These are phyloP conservation scores for Corniculantispora saksenae DNA, from an alignment of 2,329 filamentous ascomycete genomes.

Conservation along the genomic window DNA sequence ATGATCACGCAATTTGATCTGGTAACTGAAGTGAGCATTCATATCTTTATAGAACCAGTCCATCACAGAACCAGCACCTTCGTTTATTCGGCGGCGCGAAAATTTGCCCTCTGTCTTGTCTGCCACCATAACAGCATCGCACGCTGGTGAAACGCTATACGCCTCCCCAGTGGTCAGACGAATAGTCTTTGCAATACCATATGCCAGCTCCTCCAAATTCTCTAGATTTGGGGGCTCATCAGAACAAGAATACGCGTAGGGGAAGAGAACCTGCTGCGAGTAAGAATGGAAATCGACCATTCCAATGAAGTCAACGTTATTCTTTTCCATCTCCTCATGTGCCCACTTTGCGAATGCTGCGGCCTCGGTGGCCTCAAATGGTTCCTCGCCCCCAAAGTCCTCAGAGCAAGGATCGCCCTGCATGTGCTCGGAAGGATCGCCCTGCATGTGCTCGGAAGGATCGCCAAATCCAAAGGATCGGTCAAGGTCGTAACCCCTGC, in stretches of 20 bases:
- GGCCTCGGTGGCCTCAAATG: constrained; percentile 84
- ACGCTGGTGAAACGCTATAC: constrained; percentile 81
- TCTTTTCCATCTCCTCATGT: constrained; percentile 69
- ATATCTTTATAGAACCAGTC: constrained; percentile 96
- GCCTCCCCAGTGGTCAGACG: constrained; percentile 74
- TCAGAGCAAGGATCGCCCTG: constrained; percentile 85
- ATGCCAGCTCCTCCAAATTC: constrained; percentile 85
- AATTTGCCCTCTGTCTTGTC: constrained; percentile 27
- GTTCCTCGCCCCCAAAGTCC: constrained; percentile 78
- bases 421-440: constrained; percentile 72
- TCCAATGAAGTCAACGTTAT: constrained; percentile 76
- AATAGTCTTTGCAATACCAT: constrained; percentile 87
- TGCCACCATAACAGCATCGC: constrained; percentile 68
- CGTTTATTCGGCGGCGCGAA: constrained; percentile 58
- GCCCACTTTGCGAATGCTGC: constrained; percentile 78
- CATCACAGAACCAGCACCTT: constrained; percentile 79
- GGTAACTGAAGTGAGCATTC: constrained; percentile 80
- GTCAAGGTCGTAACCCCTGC: constrained; percentile 85
- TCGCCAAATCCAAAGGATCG: constrained; percentile 84
- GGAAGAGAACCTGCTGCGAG: constrained; percentile 91
- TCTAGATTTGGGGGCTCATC: constrained; percentile 81
- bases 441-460: constrained; percentile 66
- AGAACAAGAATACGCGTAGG: constrained; percentile 83
- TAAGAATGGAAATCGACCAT: constrained; percentile 93
- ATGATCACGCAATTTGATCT: constrained; percentile 90